A percentile compares a stretch with the other conserved stretches of the same genome.
Conservation (phyloP, 768 basidiomycete genomes). For the Tricholoma matsutake region DNA sequence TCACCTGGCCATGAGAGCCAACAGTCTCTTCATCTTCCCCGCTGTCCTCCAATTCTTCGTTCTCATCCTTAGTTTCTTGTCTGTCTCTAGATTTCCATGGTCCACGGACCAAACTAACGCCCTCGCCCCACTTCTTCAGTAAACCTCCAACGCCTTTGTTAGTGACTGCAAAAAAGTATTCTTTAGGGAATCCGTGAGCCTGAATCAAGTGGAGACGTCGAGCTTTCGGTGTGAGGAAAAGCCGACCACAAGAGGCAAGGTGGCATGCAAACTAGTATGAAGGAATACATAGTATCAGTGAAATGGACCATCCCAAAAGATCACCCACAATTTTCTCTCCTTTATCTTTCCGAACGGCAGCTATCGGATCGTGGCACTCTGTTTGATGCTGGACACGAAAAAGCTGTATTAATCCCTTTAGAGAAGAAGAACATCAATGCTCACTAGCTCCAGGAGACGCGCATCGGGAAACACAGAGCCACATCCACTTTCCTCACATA, state of each 20-base stretch:
- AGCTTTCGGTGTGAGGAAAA: slow-evolving; percentile 70
- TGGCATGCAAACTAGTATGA: slow-evolving; percentile 73
- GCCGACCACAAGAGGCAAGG: slow-evolving; percentile 51
- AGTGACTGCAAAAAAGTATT: slow-evolving; percentile 89
- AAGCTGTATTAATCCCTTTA: not conserved
- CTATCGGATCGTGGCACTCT: slow-evolving; percentile 86
- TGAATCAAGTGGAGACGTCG: slow-evolving; percentile 81
- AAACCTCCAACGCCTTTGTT: slow-evolving; percentile 88
- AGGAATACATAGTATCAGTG: slow-evolving; percentile 7
- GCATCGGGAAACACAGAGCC: slow-evolving; percentile 84
- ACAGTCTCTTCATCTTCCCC: slow-evolving; percentile 23
- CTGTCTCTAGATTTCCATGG: slow-evolving; percentile 58
- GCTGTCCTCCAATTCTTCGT: slow-evolving; percentile 28
- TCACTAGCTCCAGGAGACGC: slow-evolving; percentile 72
- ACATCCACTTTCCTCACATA: slow-evolving; percentile 69
- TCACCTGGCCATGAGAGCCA: slow-evolving; percentile 17
- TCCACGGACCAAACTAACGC: slow-evolving; percentile 73
- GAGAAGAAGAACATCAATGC: slow-evolving; percentile 24
- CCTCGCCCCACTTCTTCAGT: slow-evolving; percentile 78
- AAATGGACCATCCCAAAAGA: not conserved
- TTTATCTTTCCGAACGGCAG: slow-evolving; percentile 69
- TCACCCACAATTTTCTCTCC: slow-evolving; percentile 81
- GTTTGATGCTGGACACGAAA: slow-evolving; percentile 59
- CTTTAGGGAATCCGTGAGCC: slow-evolving; percentile 79
- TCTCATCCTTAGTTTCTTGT: slow-evolving; percentile 18